Percentiles rank a stretch among this genome's conserved stretches.
Conservation (phyloP, 1,139 yeast genomes). For the Candida dubliniensis region DNA sequence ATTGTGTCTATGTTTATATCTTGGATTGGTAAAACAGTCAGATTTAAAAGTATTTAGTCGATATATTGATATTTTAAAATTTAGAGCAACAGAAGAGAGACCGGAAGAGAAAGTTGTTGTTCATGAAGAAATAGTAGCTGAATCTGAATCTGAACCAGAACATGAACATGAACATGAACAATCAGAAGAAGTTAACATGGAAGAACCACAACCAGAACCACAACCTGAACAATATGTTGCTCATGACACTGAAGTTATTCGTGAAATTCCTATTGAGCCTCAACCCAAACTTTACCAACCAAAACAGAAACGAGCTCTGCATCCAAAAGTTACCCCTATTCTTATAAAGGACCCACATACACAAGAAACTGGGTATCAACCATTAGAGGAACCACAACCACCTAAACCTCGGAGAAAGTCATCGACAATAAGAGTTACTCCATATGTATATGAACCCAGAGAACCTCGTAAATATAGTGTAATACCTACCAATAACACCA, state of each 20-base stretch:
- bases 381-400: slow-evolving; percentile 5
- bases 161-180: neutral
- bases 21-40: slow-evolving; percentile 19
- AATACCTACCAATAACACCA: neutral
- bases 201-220: slow-evolving; percentile 4
- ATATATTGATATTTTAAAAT: neutral
- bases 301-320: slow-evolving; percentile 1
- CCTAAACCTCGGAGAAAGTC: slow-evolving; percentile 9
- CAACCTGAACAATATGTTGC: slow-evolving; percentile 2
- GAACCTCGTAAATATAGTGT: neutral
- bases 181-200: neutral
- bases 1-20: slow-evolving; percentile 32
- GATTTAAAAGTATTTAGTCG: slow-evolving; percentile 4
- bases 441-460: slow-evolving; percentile 13
- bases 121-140: slow-evolving; percentile 1
- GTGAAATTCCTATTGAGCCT: neutral
- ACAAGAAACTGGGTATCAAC: slow-evolving; percentile 1
- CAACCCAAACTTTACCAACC: slow-evolving; percentile 1
- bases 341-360: neutral
- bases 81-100: slow-evolving; percentile 4
- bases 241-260: neutral
- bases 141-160: neutral
- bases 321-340: neutral
- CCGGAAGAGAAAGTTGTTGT: slow-evolving; percentile 9
- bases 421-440: slow-evolving; percentile 15